Conservation (phyloP, 2,329 filamentous ascomycete species). For the Reticulascus tulasneorum region DNA sequence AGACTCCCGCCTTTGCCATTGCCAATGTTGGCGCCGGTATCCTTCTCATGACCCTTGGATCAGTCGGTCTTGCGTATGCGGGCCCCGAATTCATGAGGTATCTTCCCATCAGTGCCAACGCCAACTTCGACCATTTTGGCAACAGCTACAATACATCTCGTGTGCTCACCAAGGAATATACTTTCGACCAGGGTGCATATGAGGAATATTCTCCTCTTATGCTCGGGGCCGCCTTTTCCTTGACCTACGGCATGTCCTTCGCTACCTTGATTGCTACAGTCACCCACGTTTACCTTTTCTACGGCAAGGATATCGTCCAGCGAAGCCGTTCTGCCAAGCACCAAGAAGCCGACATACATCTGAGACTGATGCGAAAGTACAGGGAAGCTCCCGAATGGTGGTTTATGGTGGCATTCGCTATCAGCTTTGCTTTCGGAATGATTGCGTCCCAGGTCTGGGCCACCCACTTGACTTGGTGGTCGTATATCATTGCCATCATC, state of each 20-base stretch:
- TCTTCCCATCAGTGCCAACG: conserved; percentile 46
- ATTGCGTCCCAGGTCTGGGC: conserved; percentile 28
- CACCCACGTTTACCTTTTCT: conserved; percentile 47
- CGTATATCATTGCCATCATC: conserved; percentile 33
- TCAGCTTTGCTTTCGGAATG: conserved; percentile 47
- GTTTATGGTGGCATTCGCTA: conserved; percentile 43
- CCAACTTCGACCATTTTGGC: conserved; percentile 60
- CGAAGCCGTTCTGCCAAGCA: conserved; percentile 25
- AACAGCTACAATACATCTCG: conserved; percentile 53
- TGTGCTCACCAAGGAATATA: conserved; percentile 51
- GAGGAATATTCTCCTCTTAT: conserved; percentile 52
- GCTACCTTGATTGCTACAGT: conserved; percentile 51
- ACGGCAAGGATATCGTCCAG: conserved; percentile 43
- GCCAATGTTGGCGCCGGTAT: conserved; percentile 51
- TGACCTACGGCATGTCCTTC: conserved; percentile 55
- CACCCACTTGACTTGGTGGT: conserved; percentile 42
- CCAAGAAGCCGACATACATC: conserved; percentile 47
- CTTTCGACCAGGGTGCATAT: conserved; percentile 59
- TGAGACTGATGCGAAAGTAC: conserved; percentile 54
- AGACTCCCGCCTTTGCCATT: conserved; percentile 52
- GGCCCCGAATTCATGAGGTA: conserved; percentile 41
- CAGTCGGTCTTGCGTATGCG: conserved; percentile 46
- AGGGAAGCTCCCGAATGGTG: conserved; percentile 54
- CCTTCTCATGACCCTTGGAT: conserved; percentile 47
- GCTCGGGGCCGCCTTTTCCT: conserved; percentile 50